Conservation (phyloP, 305 asterid species). For the Plantago rigida region DNA sequence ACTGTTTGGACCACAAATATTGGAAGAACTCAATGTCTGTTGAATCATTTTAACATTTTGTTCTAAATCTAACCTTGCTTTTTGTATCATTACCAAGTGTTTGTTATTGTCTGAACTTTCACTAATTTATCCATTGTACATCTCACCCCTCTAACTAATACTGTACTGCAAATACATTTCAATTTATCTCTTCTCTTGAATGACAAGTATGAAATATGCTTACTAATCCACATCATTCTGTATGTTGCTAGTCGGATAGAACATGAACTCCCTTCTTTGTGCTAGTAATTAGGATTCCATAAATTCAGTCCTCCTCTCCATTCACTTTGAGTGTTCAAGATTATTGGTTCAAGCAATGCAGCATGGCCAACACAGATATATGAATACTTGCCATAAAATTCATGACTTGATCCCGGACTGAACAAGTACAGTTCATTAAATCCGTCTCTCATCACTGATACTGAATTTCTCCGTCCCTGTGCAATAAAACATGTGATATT, state of each 20-base stretch:
- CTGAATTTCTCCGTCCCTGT: slow-evolving; percentile 76
- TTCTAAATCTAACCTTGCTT: neutral
- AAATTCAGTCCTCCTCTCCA: slow-evolving; percentile 63
- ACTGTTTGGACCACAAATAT: neutral
- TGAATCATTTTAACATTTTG: neutral
- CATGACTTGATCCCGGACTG: slow-evolving; percentile 74
- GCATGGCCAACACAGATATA: slow-evolving; percentile 54
- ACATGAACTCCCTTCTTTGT: neutral
- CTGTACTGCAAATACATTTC: neutral
- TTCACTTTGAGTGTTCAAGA: slow-evolving; percentile 39
- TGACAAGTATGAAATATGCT: neutral
- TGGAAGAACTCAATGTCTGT: neutral
- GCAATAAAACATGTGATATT: slow-evolving; percentile 6
- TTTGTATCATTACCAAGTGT: neutral
- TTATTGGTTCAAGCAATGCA: slow-evolving; percentile 51
- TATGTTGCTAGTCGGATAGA: neutral
- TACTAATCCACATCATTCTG: neutral
- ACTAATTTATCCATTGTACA: neutral
- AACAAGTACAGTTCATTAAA: slow-evolving; percentile 59
- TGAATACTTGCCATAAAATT: slow-evolving; percentile 45
- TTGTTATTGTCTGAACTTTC: neutral
- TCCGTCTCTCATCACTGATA: slow-evolving; percentile 47
- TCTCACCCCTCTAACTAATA: neutral
- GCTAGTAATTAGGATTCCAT: slow-evolving; percentile 53
- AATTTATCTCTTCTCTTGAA: neutral